phyloP scores from a whole-genome alignment of 1,139 yeast genomes.

The Sugiyamaella paludigena region DNA sequence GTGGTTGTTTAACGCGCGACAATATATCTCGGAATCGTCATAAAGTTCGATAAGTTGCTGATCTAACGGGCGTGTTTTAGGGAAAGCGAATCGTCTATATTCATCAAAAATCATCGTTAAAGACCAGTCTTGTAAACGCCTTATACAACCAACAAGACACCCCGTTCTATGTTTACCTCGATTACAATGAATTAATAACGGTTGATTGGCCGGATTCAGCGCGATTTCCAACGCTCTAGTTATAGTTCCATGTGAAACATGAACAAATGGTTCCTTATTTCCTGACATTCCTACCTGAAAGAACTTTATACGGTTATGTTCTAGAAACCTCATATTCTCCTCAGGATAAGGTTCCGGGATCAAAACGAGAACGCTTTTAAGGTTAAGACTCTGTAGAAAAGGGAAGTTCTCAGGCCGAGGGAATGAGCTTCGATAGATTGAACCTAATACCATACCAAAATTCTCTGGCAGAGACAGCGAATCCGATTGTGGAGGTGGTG shows the following conservation, averaged over 20 bases:
- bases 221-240: constrained; percentile 81
- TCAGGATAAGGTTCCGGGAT: constrained; percentile 91
- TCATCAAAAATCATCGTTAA: constrained; percentile 91
- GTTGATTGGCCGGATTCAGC: constrained; percentile 81
- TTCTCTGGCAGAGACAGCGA: constrained; percentile 62
- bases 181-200: constrained; percentile 88
- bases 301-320: constrained; percentile 58
- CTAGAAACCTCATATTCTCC: constrained; percentile 64
- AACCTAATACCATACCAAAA: constrained; percentile 77
- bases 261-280: constrained; percentile 51
- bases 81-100: constrained; percentile 88
- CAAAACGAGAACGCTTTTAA: constrained; percentile 75
- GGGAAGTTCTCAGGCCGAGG: constrained; percentile 81
- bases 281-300: constrained; percentile 94
- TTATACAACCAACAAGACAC: constrained; percentile 86
- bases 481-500: constrained; percentile 2
- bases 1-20: constrained; percentile 49
- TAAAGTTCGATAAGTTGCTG: constrained; percentile 92
- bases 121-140: constrained; percentile 90
- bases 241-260: constrained; percentile 66
- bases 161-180: constrained; percentile 97
- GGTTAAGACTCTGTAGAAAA: constrained; percentile 57
- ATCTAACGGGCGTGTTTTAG: constrained; percentile 92
- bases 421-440: constrained; percentile 82
- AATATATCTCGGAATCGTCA: constrained; percentile 58